Base-by-base conservation (phyloP, 768 basidiomycete genomes). In the Arthromyces matolae region DNA sequence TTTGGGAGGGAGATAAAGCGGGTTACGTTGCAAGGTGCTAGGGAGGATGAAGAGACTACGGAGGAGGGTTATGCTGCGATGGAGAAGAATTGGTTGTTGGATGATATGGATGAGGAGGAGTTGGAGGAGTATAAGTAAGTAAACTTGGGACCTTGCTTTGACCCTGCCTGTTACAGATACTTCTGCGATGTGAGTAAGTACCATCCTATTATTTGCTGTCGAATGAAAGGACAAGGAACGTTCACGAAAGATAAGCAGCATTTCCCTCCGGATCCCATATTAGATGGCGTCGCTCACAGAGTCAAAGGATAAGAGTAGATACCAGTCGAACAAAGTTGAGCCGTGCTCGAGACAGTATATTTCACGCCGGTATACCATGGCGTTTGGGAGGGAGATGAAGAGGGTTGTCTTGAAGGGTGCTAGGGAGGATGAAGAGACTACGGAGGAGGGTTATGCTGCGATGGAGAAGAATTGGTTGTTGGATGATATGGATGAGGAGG, bases 401-500 rank as follows among this genome's bases (percentile, higher is more conserved):
- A 42, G 63, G 66, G 47, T 47, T 14, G 52, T 22, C 42, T 66
- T 73, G 64, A 54, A 54, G 54, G 55, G 5, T 54, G 50, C 54
- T 41, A 45, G 50, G 53, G 52, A 46, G n/a, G 35, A 46, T 25
- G 14, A 46, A 37, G 36, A 46, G 31, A 42, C 22, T 24, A 24
- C 60, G 53, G 70, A 45, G 60, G 63, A 72, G 54, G 69, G 68
- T 56, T 72, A 68, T 56, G 73, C 50, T 25, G 43, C 67, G 64
- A 56, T 69, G 40, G 47, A 5, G 65, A 68, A 55, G 40, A 54
- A 79, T 55, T 79, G 75, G 77, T 61, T 58, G 54, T 75, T 58
- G 47, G 71, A 76, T 58, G 75, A 77, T 48, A 76, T 76, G 70
- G 67, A 75, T 55, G 75, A 79, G 62, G 56, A 66, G 61, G 44